phyloP scores from a whole-genome alignment of 2,329 filamentous ascomycete genomes.

The Penicillium occitanis region DNA sequence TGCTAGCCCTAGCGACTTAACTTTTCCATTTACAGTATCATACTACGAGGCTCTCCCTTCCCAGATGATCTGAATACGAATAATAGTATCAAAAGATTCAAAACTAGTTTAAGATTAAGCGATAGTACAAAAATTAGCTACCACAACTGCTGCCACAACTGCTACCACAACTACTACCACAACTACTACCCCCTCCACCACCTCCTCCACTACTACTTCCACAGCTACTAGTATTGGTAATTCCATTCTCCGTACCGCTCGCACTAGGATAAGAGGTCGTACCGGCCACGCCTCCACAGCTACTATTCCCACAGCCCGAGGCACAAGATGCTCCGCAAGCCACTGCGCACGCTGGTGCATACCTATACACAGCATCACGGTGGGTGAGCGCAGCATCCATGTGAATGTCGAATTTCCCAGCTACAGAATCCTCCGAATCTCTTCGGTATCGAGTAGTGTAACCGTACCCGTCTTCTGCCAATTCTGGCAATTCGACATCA shows the following conservation, averaged over 20 bases:
- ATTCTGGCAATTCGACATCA: background rate
- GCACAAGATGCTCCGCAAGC: background rate
- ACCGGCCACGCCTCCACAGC: background rate
- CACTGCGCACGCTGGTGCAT: background rate
- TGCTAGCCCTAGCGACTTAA: background rate
- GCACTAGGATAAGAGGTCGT: background rate
- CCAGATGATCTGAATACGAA: background rate
- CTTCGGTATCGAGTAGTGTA: background rate
- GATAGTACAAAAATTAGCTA: background rate
- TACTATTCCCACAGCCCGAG: slow-evolving; percentile 1
- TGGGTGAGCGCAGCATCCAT: background rate
- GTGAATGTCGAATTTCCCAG: background rate
- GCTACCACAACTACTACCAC: background rate
- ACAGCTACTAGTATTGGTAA: background rate
- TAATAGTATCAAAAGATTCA: background rate
- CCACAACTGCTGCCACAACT: background rate
- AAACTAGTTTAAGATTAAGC: background rate
- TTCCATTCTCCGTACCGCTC: background rate
- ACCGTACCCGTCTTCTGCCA: background rate
- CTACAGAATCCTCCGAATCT: background rate
- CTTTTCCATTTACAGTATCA: background rate
- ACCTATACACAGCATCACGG: background rate
- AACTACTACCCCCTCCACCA: background rate
- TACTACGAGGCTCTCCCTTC: background rate
- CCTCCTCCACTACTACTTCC: slow-evolving; percentile 1